Conservation (phyloP, 2,329 filamentous ascomycete genomes). For the Colletotrichum magnum region DNA sequence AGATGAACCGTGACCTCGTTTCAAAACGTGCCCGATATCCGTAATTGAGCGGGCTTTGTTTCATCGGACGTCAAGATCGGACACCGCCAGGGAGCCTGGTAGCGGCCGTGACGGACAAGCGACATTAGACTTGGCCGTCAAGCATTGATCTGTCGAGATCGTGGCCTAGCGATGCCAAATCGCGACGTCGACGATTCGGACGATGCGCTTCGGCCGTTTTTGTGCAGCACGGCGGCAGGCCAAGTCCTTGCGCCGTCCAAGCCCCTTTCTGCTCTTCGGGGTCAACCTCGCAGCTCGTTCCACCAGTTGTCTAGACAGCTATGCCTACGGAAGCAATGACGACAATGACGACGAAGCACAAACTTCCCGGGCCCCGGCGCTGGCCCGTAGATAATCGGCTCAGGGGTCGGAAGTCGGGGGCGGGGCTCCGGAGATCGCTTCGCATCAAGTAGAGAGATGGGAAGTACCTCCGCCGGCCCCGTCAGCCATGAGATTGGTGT, state of each 20-base stretch:
- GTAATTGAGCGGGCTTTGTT: constrained; percentile 19
- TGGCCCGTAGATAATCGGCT: constrained; percentile 20
- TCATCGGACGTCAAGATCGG: constrained; percentile 35
- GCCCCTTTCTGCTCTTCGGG: constrained; percentile 9
- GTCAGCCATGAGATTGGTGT: constrained; percentile 9
- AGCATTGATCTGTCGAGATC: background rate
- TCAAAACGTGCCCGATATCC: constrained; percentile 19
- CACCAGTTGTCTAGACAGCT: constrained; percentile 8
- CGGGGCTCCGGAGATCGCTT: constrained; percentile 31
- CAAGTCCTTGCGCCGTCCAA: background rate
- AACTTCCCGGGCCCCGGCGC: background rate
- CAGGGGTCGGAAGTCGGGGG: constrained; percentile 26
- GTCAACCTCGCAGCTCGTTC: constrained; percentile 5
- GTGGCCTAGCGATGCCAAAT: no score
- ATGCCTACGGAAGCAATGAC: constrained; percentile 13
- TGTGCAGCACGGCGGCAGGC: background rate
- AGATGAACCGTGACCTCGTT: constrained; percentile 30
- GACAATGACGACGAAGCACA: constrained; percentile 4
- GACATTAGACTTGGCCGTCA: background rate
- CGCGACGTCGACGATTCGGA: background rate
- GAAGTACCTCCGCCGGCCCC: constrained; percentile 8
- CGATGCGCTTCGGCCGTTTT: background rate
- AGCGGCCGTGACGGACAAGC: background rate
- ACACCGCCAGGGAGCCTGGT: constrained; percentile 9
- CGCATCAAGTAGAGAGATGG: constrained; percentile 27